Evolutionary conservation across 1,284 basidiomycete species (phyloP), one percentile per base, ranked within the genome.

Genomic region (Austroboletus niveus): DNA sequence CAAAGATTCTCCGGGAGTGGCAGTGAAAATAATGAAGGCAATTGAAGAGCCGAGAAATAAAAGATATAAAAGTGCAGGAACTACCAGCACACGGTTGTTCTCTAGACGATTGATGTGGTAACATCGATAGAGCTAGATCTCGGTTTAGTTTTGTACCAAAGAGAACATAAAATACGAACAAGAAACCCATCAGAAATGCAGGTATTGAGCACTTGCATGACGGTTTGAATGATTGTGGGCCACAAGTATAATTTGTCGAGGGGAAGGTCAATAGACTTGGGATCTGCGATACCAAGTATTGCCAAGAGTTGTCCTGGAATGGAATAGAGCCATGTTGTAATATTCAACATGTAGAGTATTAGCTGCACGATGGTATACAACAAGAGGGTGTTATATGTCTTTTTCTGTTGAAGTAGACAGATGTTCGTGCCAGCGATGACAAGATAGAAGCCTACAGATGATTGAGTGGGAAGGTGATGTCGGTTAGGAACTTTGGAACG

Each of bases 101-200:
- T 22, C 53, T 51, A 45, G 46, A 40, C 54, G 62, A 31, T 60
- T 42, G 42, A 66, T 31, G 20, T 31, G 20, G 30, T 64, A 49
- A n/a, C 57, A 64, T 14, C 63, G 63, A 22, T 62, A 63, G 8
- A 66, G 49, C 61, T 66, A 29, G 4, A 11, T 15, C 12, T 7
- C 15, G 17, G 9, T 17, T 61, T 40, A 57, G 44, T 3, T 5
- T 31, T 14, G 8, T 29, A 15, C 1, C 1, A 12, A 8, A n/a
- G 17, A 27, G 4, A 31, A 3, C 1, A 15, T 14, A 11, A 27
- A 12, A 11, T 14, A 61, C 62, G 42, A 36, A 62, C 61, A 3
- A 66, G 60, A 24, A 66, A 62, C 2, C 47, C 64, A 6, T 66
- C 61, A 0, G 64, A 66, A 1, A 45, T 9, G 48, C 62, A 65